These are phyloP conservation scores for Kurtzmaniella natalensis DNA, from an alignment of 1,139 yeast species.

Conservation along the genomic window DNA sequence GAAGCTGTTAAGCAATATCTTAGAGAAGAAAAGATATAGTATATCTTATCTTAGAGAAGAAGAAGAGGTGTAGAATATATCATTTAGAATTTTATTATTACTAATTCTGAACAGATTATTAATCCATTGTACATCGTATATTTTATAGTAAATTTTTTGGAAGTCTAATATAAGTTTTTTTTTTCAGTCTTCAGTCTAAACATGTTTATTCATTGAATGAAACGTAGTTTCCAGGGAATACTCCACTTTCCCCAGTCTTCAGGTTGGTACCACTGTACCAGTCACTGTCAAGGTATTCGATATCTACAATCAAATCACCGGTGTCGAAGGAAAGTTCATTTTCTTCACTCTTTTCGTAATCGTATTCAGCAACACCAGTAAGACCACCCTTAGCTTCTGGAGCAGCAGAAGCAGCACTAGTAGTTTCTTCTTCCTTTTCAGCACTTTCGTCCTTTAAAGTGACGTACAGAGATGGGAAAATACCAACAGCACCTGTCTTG, in stretches of 20 bases:
- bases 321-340: constrained; percentile 79
- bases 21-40: background rate
- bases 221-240: constrained; percentile 92
- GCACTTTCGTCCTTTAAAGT: constrained; percentile 29
- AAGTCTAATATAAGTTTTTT: background rate
- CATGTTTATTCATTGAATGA: constrained; percentile 23
- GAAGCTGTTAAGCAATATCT: constrained; percentile 51
- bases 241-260: constrained; percentile 64
- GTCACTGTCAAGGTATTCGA: constrained; percentile 87
- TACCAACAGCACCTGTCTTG: constrained; percentile 55
- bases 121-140: no score
- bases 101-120: background rate
- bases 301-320: constrained; percentile 75
- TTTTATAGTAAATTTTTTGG: no score
- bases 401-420: constrained; percentile 22
- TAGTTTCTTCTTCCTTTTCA: constrained; percentile 12
- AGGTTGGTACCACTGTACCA: constrained; percentile 91
- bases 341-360: constrained; percentile 85
- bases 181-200: background rate
- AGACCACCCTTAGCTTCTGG: constrained; percentile 28
- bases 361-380: constrained; percentile 75
- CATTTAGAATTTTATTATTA: no score
- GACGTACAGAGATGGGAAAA: constrained; percentile 75
- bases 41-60: no score
- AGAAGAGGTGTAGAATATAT: background rate